Evolutionary conservation across 164 flowering plant species (phyloP), one percentile per base, ranked within the genome.

Genomic region (Vitis vinifera): DNA sequence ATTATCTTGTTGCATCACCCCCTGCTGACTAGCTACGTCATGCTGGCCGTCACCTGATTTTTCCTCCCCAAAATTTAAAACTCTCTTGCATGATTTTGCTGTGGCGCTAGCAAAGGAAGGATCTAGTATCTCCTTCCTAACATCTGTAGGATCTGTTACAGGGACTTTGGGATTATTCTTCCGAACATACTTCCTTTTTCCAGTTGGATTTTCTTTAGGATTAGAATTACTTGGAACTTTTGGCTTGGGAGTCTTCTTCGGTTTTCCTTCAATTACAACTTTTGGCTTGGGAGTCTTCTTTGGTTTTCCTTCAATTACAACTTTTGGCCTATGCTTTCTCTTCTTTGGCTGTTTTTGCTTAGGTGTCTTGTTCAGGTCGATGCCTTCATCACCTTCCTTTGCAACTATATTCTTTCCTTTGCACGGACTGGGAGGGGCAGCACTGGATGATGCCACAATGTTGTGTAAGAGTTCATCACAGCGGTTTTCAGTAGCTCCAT

Each of bases 251-350:
- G 79, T 70, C 67, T 73, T 83, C 73, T 80, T 84, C 51, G 88
- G 84, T 71, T 86, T 87, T 30, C 84, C 90, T 84, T 88, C 93
- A 2, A 1, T 53, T 3, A 89, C 63, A 11, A 89, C 97, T 71
- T 86, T 91, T 9, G 97, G 60, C 68, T 87, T 84, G 4, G 84
- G 88, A 2, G 79, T 70, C 67, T 73, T 83, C 73, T 80, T 84
- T 55, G 88, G 84, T 71, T 86, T 87, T 30, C 84, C 90, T 84
- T 88, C 93, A 2, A 1, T 55, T 3, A 89, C 63, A 11, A 89
- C 97, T 71, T 86, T 91, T 9, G 97, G 92, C 68, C 89, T 82
- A 79, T 82, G 83, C 62, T 87, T 88, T 63, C 77, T 83, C 63
- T 86, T 71, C 66, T 76, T 85, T 27, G 87, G 83, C 30, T 79